Evolutionary conservation across 371 early-diverging fungal genomes (phyloP), one percentile per base, ranked within the genome.

Genomic region (Circinella minor): DNA sequence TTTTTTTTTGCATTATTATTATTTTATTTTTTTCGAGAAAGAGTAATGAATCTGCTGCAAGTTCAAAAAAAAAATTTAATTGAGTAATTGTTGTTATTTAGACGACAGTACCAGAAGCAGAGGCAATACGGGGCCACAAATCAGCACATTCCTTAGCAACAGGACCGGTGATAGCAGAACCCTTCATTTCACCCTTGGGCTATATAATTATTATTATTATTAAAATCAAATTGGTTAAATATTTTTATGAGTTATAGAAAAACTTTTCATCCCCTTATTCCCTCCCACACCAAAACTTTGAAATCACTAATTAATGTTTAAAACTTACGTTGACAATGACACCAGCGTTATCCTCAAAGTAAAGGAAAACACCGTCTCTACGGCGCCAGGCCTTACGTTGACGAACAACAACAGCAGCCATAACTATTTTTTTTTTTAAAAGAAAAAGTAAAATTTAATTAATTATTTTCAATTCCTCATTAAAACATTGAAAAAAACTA

Each of bases 81-180:
- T 27, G 2, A 2, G 27, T 27, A 2, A 27, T 27, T 27, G 27
- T 27, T 43, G 43, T 43, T 63, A 27, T 57, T 83, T 83, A 83
- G 64, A 83, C 94, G 75, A 95, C 96, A 77, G 97, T 95, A 82
- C 96, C 96, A 68, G 96, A 89, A 80, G 94, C 91, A 71, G 99
- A 98, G 74, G 99, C 99, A 86, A 99, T 99, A 95, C 99, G 98
- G 77, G 99, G 99, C 99, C 99, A 99, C 82, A 99, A 90, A 84
- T 99, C 99, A 75, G 99, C 99, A 89, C 99, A 99, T 90, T 99
- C 99, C 94, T 99, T 99, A 76, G 98, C 99, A 76, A 99, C 99
- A 77, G 99, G 99, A 67, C 99, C 99, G 77, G 99, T 96, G 85
- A 99, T 99, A 74, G 99, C 99, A 65, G 99, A 75, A 60, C 99